phyloP scores from a whole-genome alignment of 2,329 filamentous ascomycete genomes.

The Trichoderma lentiforme region DNA sequence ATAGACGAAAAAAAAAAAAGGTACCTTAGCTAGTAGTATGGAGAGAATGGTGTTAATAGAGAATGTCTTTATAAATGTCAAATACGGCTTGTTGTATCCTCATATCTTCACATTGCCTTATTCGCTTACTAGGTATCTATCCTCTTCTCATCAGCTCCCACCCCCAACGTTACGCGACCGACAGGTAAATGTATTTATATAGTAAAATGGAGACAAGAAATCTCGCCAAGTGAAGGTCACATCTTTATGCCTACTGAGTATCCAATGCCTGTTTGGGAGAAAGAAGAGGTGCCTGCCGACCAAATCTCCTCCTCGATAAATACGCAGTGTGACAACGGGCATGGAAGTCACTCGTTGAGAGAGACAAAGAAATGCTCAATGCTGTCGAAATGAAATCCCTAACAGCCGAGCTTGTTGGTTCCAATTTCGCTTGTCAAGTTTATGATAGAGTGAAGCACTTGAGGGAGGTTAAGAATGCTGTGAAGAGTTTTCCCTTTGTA shows the following conservation, averaged over 20 bases:
- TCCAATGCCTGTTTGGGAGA: background rate
- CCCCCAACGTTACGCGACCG: no score
- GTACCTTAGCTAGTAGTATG: no score
- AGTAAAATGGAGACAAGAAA: background rate
- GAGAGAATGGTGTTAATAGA: no score
- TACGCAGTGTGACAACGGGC: background rate
- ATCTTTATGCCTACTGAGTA: background rate
- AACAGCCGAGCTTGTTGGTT: background rate
- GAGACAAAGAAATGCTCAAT: background rate
- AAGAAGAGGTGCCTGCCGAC: background rate
- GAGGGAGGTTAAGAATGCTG: background rate
- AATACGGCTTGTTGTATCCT: background rate
- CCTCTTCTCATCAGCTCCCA: background rate
- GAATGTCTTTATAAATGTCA: no score
- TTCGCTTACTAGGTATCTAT: background rate
- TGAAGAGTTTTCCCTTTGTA: background rate
- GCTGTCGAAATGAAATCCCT: background rate
- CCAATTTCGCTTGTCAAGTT: background rate
- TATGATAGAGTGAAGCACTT: background rate
- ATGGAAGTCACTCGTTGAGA: background rate
- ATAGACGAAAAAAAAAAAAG: background rate
- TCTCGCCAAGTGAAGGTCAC: background rate
- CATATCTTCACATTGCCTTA: no score
- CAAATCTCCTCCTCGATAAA: background rate
- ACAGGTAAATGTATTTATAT: background rate